phyloP scores from a whole-genome alignment of 1,284 basidiomycete species.

The Ganoderma leucocontextum region DNA sequence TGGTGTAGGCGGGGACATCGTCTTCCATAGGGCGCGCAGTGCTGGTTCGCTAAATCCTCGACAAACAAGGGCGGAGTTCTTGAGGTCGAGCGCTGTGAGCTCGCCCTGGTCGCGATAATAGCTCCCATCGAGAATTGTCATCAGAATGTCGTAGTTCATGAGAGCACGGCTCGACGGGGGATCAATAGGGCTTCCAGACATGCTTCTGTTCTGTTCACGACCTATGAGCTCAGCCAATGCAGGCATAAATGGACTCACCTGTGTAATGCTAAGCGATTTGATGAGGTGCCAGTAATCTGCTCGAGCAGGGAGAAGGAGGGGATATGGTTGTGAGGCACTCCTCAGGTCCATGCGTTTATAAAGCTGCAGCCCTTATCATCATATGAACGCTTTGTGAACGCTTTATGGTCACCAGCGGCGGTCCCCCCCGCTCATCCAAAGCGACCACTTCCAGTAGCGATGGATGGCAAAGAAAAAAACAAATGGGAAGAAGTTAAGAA shows the following conservation, averaged over 20 bases:
- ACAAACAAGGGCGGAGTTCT: conserved; percentile 5
- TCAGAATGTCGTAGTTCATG: background rate
- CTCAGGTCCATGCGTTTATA: background rate
- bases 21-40: conserved; percentile 7
- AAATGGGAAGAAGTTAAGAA: background rate
- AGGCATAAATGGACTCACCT: background rate
- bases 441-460: background rate
- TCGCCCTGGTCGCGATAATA: background rate
- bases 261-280: background rate
- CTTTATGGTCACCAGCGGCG: background rate
- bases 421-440: background rate
- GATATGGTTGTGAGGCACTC: background rate
- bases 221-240: background rate
- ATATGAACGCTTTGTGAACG: background rate
- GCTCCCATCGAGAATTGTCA: background rate
- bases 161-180: background rate
- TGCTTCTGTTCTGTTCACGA: background rate
- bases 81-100: background rate
- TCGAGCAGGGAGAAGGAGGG: background rate
- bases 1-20: background rate
- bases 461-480: background rate
- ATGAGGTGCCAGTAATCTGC: background rate
- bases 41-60: conserved; percentile 1
- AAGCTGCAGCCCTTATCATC: background rate
- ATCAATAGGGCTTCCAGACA: background rate